phyloP scores from a whole-genome alignment of 371 early-diverging fungal species.

The Circinella umbellata region DNA sequence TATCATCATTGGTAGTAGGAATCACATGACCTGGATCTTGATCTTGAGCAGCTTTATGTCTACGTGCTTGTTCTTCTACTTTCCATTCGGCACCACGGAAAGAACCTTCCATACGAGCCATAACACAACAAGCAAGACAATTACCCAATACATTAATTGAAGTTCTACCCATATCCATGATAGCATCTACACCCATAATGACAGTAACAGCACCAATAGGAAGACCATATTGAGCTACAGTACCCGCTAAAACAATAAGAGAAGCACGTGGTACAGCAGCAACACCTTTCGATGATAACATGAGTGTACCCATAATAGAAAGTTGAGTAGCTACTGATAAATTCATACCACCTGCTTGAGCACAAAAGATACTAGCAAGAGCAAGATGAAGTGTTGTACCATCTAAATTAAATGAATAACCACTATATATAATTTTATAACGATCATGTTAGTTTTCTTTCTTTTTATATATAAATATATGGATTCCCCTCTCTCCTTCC shows the following conservation, averaged over 20 bases:
- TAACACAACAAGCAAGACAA: constrained; percentile 74
- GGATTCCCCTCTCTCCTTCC: too few relatives aligned
- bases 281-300: constrained; percentile 82
- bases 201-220: constrained; percentile 24
- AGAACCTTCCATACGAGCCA: constrained; percentile 76
- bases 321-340: constrained; percentile 69
- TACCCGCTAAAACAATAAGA: constrained; percentile 64
- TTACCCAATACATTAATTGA: constrained; percentile 77
- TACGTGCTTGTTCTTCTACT: constrained; percentile 43
- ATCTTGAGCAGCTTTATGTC: constrained; percentile 45
- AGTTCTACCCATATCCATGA: constrained; percentile 84
- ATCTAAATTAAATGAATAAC: constrained; percentile 86
- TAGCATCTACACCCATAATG: constrained; percentile 67
- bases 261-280: constrained; percentile 84
- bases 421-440: constrained; percentile 35
- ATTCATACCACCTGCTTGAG: constrained; percentile 68
- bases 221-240: constrained; percentile 38
- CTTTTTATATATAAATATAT: too few relatives aligned
- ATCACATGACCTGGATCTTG: constrained; percentile 45
- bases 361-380: constrained; percentile 67
- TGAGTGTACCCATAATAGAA: constrained; percentile 73
- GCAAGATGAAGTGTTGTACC: constrained; percentile 81
- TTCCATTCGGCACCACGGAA: constrained; percentile 65
- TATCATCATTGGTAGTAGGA: constrained; percentile 9
- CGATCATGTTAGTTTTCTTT: too few relatives aligned